phyloP scores from a whole-genome alignment of 1,284 basidiomycete genomes.

The Peniophora sp. region DNA sequence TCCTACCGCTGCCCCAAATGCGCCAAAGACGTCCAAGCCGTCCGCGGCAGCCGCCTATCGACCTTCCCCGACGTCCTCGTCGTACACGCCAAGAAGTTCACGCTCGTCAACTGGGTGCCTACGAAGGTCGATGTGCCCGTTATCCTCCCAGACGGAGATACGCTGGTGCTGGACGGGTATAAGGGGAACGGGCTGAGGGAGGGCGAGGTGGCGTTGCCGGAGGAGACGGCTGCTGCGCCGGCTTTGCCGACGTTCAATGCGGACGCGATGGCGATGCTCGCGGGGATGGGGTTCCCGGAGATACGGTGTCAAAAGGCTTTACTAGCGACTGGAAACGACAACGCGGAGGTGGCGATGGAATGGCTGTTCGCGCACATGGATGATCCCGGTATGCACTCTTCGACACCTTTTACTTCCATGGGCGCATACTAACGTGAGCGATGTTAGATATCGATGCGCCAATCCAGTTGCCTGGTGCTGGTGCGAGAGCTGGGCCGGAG shows the following conservation, averaged over 20 bases:
- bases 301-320: conserved; percentile 84
- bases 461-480: conserved; percentile 33
- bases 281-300: conserved; percentile 83
- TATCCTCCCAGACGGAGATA: conserved; percentile 48
- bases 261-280: conserved; percentile 66
- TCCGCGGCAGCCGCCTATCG: conserved; percentile 61
- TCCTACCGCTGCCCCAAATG: conserved; percentile 66
- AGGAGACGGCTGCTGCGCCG: conserved; percentile 27
- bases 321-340: conserved; percentile 77
- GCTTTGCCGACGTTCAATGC: conserved; percentile 61
- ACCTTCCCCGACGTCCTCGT: conserved; percentile 88
- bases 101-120: conserved; percentile 96
- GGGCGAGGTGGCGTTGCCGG: conserved; percentile 69
- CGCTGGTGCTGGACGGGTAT: conserved; percentile 61
- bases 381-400: conserved; percentile 72
- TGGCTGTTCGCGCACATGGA: conserved; percentile 97
- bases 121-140: conserved; percentile 73
- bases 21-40: conserved; percentile 53
- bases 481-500: conserved; percentile 31
- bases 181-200: conserved; percentile 69
- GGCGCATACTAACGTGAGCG: not conserved
- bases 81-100: conserved; percentile 91
- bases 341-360: conserved; percentile 84
- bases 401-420: conserved; percentile 11
- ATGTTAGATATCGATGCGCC: conserved; percentile 79